Conservation (phyloP, 108 stramenopile species). For the Hondaea fermentalgiana region DNA sequence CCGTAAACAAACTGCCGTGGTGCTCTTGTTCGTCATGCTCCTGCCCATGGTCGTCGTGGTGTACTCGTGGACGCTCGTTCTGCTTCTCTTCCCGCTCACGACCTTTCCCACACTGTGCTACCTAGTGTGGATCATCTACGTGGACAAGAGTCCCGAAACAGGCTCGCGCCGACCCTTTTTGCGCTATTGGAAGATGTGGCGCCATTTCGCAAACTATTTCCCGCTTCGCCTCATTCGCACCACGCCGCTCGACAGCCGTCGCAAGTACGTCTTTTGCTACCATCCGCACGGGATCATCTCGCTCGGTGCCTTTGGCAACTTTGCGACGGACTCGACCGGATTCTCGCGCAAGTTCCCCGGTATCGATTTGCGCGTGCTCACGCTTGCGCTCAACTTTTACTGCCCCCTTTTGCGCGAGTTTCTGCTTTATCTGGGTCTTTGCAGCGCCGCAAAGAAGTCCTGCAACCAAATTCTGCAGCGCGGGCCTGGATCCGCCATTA, state of each 20-base stretch:
- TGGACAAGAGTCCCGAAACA: not conserved
- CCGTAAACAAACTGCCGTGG: not conserved
- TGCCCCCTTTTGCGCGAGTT: constrained; percentile 21
- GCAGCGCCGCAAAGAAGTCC: not conserved
- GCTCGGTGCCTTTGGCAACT: not conserved
- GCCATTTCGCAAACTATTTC: constrained; percentile 6
- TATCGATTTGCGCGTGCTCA: constrained; percentile 21
- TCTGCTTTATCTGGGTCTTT: constrained; percentile 12
- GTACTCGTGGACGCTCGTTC: not conserved
- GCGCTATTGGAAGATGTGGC: constrained; percentile 20
- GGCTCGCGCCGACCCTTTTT: not conserved
- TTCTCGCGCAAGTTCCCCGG: not conserved
- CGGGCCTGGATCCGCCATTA: not conserved
- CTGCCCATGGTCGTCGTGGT: not conserved
- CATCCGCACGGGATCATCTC: constrained; percentile 29
- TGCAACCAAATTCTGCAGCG: not conserved
- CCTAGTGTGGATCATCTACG: not conserved
- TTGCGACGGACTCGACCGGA: constrained; percentile 6
- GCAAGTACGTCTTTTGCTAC: not conserved
- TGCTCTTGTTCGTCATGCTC: not conserved
- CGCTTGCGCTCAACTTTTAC: constrained; percentile 8
- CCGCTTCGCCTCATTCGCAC: not conserved
- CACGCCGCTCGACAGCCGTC: not conserved
- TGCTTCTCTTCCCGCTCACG: not conserved
- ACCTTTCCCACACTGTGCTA: not conserved